phyloP scores from a whole-genome alignment of 306 rosid species.

The Fragaria ananassa region DNA sequence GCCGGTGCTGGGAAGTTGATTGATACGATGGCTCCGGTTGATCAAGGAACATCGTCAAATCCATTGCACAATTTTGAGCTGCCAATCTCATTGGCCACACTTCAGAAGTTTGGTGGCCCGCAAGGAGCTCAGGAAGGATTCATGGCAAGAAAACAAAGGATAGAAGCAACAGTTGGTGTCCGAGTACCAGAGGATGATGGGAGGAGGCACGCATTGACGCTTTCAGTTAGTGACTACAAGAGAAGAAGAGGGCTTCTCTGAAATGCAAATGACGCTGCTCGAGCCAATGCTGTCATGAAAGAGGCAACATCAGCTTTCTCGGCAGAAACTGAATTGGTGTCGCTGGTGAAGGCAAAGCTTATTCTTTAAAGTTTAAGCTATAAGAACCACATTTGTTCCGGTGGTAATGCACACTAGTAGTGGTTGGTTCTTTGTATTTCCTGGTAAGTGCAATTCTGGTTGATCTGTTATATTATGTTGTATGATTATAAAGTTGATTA shows the following conservation, averaged over 20 bases:
- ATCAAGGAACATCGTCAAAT: conserved; percentile 75
- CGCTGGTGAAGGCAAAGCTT: background rate
- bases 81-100: conserved; percentile 75
- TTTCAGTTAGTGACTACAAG: conserved; percentile 80
- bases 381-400: background rate
- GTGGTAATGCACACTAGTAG: background rate
- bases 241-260: conserved; percentile 88
- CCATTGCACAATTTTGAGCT: conserved; percentile 75
- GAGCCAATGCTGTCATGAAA: background rate
- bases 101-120: conserved; percentile 80
- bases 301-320: conserved; percentile 1
- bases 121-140: conserved; percentile 73
- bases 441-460: background rate
- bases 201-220: conserved; percentile 57
- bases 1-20: conserved; percentile 91
- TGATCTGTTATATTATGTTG: background rate
- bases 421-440: too few species aligned
- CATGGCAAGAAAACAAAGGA: conserved; percentile 66
- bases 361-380: background rate
- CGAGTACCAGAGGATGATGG: conserved; percentile 75
- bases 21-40: conserved; percentile 83
- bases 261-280: conserved; percentile 12
- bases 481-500: background rate
- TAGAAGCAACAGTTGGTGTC: conserved; percentile 73
- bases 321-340: background rate